These are phyloP conservation scores for Xanthoconium stramineum DNA, from an alignment of 768 basidiomycete genomes.

Conservation along the genomic window DNA sequence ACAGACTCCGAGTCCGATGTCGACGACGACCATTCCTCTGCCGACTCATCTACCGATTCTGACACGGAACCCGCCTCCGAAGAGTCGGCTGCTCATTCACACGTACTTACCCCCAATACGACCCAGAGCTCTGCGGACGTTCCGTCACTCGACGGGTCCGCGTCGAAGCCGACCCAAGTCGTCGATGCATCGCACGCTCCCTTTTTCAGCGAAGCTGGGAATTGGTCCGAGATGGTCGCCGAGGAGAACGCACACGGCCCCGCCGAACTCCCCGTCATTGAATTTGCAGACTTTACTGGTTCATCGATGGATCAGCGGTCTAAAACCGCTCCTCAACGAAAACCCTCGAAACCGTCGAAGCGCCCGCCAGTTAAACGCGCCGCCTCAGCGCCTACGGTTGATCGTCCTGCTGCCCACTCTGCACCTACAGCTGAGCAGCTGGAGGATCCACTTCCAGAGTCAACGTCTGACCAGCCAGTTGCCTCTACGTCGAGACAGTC, in stretches of 20 bases:
- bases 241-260: slow-evolving; percentile 64
- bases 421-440: slow-evolving; percentile 11
- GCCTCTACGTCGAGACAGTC: slow-evolving; percentile 40
- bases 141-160: slow-evolving; percentile 24
- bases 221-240: slow-evolving; percentile 86
- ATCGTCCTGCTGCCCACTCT: slow-evolving; percentile 18
- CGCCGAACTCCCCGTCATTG: slow-evolving; percentile 72
- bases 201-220: slow-evolving; percentile 53
- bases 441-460: slow-evolving; percentile 16
- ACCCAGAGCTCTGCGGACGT: slow-evolving; percentile 56
- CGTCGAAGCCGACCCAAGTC: slow-evolving; percentile 23
- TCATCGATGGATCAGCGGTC: slow-evolving; percentile 30
- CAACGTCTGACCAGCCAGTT: slow-evolving; percentile 30
- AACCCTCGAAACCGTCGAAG: slow-evolving; percentile 40
- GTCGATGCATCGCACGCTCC: slow-evolving; percentile 37
- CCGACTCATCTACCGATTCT: slow-evolving; percentile 61
- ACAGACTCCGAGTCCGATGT: slow-evolving; percentile 67
- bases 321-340: slow-evolving; percentile 39
- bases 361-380: slow-evolving; percentile 35
- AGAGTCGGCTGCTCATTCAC: slow-evolving; percentile 50
- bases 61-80: slow-evolving; percentile 70
- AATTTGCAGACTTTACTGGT: slow-evolving; percentile 62
- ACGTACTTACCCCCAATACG: slow-evolving; percentile 63
- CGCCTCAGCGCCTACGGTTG: slow-evolving; percentile 33
- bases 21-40: slow-evolving; percentile 54